Evolutionary conservation across 2,329 filamentous ascomycete species (phyloP).

Genomic region (Botrytis cinerea): DNA sequence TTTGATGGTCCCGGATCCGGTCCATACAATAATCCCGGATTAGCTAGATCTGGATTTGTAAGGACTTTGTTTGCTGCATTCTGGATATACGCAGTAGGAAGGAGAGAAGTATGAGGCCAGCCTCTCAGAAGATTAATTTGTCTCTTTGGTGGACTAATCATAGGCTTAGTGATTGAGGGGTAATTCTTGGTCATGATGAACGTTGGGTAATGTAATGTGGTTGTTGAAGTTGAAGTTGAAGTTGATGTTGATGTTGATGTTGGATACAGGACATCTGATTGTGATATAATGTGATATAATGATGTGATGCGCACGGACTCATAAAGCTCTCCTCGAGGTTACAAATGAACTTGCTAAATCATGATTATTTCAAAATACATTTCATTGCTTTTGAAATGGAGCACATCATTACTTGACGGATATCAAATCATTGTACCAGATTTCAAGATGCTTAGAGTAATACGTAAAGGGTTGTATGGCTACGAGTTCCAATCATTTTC

Average conservation of each 20-base stretch:
- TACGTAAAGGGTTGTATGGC: no score
- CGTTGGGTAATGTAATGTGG: no score
- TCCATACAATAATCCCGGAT: constrained; percentile 59
- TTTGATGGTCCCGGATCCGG: constrained; percentile 73
- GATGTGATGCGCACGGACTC: not conserved
- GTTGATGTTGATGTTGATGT: not conserved
- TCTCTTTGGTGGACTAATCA: constrained; percentile 26
- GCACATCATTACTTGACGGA: no score
- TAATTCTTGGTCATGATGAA: constrained; percentile 13
- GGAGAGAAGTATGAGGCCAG: constrained; percentile 57
- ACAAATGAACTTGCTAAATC: not conserved
- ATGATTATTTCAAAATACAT: no score
- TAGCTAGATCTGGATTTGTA: constrained; percentile 59
- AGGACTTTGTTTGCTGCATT: constrained; percentile 56
- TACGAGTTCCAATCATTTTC: no score
- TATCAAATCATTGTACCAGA: no score
- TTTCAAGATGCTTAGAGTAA: no score
- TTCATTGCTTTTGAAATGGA: no score
- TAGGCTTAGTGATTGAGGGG: not conserved
- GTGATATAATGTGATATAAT: not conserved
- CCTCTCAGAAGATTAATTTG: constrained; percentile 66
- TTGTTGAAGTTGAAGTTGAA: not conserved
- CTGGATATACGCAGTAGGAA: constrained; percentile 42
- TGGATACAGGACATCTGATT: not conserved
- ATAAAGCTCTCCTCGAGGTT: not conserved